Evolutionary conservation across 176 grass and related monocot genomes (phyloP).

Genomic region (Bolboschoenus planiculmis): DNA sequence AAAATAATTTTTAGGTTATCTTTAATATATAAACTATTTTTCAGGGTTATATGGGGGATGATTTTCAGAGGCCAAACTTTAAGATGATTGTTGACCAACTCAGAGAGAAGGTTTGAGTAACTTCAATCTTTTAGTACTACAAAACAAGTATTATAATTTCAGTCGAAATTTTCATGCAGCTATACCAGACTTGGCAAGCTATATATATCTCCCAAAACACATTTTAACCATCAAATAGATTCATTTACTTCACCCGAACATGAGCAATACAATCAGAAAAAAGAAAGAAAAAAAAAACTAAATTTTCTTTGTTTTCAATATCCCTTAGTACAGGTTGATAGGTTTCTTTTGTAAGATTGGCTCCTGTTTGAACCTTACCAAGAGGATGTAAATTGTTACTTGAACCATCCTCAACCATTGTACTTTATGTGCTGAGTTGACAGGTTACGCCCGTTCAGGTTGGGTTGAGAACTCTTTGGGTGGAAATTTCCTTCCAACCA

Average conservation of each 20-base stretch:
- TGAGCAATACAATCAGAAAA: not conserved
- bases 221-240: not conserved
- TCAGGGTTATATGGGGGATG: not conserved
- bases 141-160: not conserved
- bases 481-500: not conserved
- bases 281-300: not conserved
- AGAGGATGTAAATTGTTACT: not conserved
- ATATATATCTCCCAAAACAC: not conserved
- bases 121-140: not conserved
- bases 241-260: not conserved
- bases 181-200: not conserved
- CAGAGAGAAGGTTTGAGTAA: constrained; percentile 68
- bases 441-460: not conserved
- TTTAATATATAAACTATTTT: not conserved
- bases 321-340: not conserved
- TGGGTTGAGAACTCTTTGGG: not conserved
- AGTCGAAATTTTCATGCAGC: not conserved
- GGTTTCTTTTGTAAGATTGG: not conserved
- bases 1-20: not conserved
- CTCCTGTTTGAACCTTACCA: not conserved
- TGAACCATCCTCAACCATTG: not conserved
- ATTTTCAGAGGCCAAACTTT: constrained; percentile 36
- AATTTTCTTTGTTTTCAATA: not conserved
- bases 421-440: no score
- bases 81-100: constrained; percentile 44